Evolutionary conservation across 2,329 filamentous ascomycete genomes (phyloP).

Genomic region (Biscogniauxia mediterranea): DNA sequence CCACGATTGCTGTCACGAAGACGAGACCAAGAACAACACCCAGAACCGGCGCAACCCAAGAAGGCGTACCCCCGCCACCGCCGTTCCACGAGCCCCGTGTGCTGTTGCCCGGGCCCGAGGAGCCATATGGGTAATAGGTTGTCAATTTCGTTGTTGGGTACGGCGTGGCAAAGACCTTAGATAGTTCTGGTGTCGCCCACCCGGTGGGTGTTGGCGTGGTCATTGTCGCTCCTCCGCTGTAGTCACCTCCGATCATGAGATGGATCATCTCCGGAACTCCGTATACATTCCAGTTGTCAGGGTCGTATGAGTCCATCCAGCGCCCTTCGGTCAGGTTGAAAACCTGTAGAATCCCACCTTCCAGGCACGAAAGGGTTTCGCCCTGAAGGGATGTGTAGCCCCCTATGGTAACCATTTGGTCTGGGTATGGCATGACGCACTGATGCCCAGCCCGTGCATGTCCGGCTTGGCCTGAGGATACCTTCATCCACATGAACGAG

Average conservation of each 20-base stretch:
- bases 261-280: slow-evolving; percentile 64
- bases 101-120: slow-evolving; percentile 29
- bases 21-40: slow-evolving; percentile 61
- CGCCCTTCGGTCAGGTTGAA: slow-evolving; percentile 70
- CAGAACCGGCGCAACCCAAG: slow-evolving; percentile 60
- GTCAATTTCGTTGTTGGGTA: slow-evolving; percentile 58
- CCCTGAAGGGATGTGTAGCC: slow-evolving; percentile 51
- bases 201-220: slow-evolving; percentile 60
- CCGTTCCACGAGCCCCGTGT: slow-evolving; percentile 25
- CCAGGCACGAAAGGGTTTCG: slow-evolving; percentile 42
- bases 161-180: slow-evolving; percentile 49
- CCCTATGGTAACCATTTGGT: slow-evolving; percentile 77
- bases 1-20: slow-evolving; percentile 49
- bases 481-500: slow-evolving; percentile 73
- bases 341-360: slow-evolving; percentile 54
- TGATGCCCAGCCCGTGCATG: slow-evolving; percentile 70
- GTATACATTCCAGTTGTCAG: slow-evolving; percentile 63
- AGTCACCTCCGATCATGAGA: slow-evolving; percentile 65
- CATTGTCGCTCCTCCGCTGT: slow-evolving; percentile 66
- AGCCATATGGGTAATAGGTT: slow-evolving; percentile 60
- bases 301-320: slow-evolving; percentile 72
- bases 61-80: slow-evolving; percentile 43
- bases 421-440: slow-evolving; percentile 73
- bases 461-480: slow-evolving; percentile 40
- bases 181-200: slow-evolving; percentile 51